These are phyloP conservation scores for Euclidium syriacum DNA, from an alignment of 345 rosid genomes.

Conservation along the genomic window DNA sequence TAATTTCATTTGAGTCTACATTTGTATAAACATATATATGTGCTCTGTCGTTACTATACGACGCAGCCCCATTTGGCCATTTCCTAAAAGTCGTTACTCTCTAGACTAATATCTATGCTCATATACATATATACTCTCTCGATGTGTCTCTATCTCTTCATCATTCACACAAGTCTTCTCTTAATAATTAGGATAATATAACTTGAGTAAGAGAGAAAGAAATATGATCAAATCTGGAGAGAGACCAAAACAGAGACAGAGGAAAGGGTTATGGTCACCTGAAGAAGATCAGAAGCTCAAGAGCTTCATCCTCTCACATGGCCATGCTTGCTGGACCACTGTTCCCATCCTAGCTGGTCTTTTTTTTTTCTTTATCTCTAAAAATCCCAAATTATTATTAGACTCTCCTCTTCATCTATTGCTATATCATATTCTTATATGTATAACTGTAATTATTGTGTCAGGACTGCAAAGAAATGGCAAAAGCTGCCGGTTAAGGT, in stretches of 20 bases:
- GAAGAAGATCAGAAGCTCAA: slow-evolving; percentile 73
- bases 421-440: not conserved
- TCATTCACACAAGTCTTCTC: not conserved
- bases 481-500: slow-evolving; percentile 74
- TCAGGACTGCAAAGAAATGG: slow-evolving; percentile 76
- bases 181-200: not conserved
- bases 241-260: slow-evolving; percentile 54
- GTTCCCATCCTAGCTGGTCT: slow-evolving; percentile 66
- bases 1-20: slow-evolving; percentile 9
- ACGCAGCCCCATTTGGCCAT: slow-evolving; percentile 24
- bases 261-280: slow-evolving; percentile 91
- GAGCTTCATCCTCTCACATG: slow-evolving; percentile 44
- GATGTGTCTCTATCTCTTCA: slow-evolving; percentile 7
- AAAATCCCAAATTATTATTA: not conserved
- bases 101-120: not conserved
- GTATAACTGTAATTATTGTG: not conserved
- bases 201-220: not conserved
- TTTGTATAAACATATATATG: not conserved
- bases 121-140: slow-evolving; percentile 10
- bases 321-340: slow-evolving; percentile 75
- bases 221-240: slow-evolving; percentile 38
- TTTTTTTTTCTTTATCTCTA: slow-evolving; percentile 3
- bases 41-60: slow-evolving; percentile 8
- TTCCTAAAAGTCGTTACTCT: slow-evolving; percentile 20
- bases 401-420: not conserved